These are phyloP conservation scores for Microthyrium microscopicum DNA, from an alignment of 2,329 filamentous ascomycete genomes.

Conservation along the genomic window DNA sequence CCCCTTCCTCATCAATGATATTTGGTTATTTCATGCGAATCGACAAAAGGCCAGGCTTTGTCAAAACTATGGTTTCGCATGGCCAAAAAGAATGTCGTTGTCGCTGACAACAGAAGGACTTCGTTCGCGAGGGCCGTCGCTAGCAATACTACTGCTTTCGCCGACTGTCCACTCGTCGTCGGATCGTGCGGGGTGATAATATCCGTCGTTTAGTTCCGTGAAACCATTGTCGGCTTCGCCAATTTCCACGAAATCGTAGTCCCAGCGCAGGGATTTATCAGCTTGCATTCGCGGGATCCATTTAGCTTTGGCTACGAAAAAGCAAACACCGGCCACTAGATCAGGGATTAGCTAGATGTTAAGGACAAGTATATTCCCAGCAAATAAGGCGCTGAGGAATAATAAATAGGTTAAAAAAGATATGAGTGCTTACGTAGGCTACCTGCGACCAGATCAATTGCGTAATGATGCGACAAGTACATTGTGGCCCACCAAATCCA, in stretches of 20 bases:
- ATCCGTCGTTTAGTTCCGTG: conserved; percentile 26
- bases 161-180: conserved; percentile 85
- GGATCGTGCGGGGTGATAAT: conserved; percentile 29
- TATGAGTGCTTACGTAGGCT: conserved; percentile 37
- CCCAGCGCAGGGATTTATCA: conserved; percentile 81
- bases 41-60: too few relatives aligned
- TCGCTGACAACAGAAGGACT: conserved; percentile 42
- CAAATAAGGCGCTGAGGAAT: not conserved
- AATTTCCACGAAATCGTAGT: conserved; percentile 84
- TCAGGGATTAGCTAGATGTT: conserved; percentile 1
- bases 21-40: too few relatives aligned
- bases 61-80: not conserved
- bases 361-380: too few relatives aligned
- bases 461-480: conserved; percentile 96
- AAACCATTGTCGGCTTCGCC: conserved; percentile 41
- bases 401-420: not conserved
- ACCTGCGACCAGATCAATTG: conserved; percentile 78
- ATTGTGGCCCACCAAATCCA: conserved; percentile 99
- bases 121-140: conserved; percentile 41
- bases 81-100: conserved; percentile 8
- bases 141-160: conserved; percentile 61
- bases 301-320: conserved; percentile 63
- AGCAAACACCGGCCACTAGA: conserved; percentile 50
- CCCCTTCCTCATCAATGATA: too few relatives aligned
- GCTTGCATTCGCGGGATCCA: conserved; percentile 69